Conservation (phyloP, 805 yeast genomes). For the Ogataea angusta region DNA sequence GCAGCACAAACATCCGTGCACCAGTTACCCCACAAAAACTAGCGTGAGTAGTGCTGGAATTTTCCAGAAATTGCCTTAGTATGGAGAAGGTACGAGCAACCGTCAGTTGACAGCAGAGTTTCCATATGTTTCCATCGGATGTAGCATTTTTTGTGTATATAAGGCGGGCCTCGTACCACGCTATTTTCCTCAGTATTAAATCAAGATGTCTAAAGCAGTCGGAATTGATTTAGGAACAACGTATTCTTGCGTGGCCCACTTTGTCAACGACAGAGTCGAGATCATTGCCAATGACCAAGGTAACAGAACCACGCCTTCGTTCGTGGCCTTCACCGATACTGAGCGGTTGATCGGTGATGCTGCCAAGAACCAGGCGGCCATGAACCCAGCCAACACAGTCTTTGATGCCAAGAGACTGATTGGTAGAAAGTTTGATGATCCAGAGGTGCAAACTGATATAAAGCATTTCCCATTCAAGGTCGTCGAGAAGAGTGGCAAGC, state of each 20-base stretch:
- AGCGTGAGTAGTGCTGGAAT: conserved; percentile 3
- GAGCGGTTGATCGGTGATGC: conserved; percentile 96
- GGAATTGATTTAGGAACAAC: conserved; percentile 88
- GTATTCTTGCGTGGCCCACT: conserved; percentile 94
- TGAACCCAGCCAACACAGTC: conserved; percentile 87
- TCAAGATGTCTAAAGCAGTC: conserved; percentile 48
- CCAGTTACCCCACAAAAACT: conserved; percentile 5
- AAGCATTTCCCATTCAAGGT: conserved; percentile 86
- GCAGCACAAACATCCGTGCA: conserved; percentile 3
- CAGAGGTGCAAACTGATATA: conserved; percentile 77
- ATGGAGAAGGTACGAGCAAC: conserved; percentile 8
- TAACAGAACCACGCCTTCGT: conserved; percentile 96
- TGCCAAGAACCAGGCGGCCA: conserved; percentile 95
- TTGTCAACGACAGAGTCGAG: conserved; percentile 88
- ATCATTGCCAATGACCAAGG: conserved; percentile 98
- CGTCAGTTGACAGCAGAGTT: conserved; percentile 2
- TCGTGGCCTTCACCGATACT: conserved; percentile 89
- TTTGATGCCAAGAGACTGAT: conserved; percentile 90
- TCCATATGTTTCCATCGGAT: conserved; percentile 3
- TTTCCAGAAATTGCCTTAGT: conserved; percentile 6
- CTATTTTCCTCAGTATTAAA: conserved; percentile 1
- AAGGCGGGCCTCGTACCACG: conserved; percentile 1
- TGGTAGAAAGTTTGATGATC: conserved; percentile 82
- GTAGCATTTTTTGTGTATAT: conserved; percentile 1
- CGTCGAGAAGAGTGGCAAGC: conserved; percentile 70